Base-by-base conservation (phyloP, 495 filamentous ascomycete species). In the Xylaria venustula region DNA sequence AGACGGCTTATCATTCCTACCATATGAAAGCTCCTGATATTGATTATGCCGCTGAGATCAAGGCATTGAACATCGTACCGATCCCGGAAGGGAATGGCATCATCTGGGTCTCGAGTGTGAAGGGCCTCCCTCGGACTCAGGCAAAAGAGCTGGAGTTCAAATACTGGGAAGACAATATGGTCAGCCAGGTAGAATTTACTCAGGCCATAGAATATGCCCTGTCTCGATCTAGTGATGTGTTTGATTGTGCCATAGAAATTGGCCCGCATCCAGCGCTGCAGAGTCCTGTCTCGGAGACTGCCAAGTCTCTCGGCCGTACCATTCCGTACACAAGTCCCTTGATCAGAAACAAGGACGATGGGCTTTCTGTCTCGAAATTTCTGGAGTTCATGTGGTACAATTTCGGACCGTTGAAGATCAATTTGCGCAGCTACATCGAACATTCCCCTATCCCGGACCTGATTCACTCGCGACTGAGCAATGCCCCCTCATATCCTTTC, bases 101-200 rank as follows among this genome's bases (percentile, higher is more conserved):
- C 7, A 22, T 42, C 9, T 77, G 79, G 71, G 58, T 82, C 8
- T 77, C 77, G 6, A 74, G 71, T 26, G 72, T 78, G n/a, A 64
- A 70, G 52, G 76, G 71, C 7, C 60, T 54, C 2, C 19, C 42
- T 26, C 55, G 63, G 15, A 50, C 25, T 9, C 54, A 20, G 11
- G 40, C 63, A 2, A 44, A 62, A 2, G 72, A 74, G 22, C 52
- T 77, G 12, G 49, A 54, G 1, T 67, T 66, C n/a, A 52, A 53
- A 3, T 88, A 88, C 66, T 88, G 85, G 85, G 72, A 62, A 15
- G 76, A 84, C 50, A 87, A 87, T 51, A 82, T 88, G 82, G 67
- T 80, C 25, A 73, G 78, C 17, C 77, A 79, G 1, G 85, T 88
- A 7, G 66, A 81, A 11, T 88, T 88, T 61, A 68, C 68, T n/a